A percentile compares a stretch with the other conserved stretches of the same genome.
Conservation (phyloP, 2,329 filamentous ascomycete genomes). For the Phyllosticta citribraziliensis region DNA sequence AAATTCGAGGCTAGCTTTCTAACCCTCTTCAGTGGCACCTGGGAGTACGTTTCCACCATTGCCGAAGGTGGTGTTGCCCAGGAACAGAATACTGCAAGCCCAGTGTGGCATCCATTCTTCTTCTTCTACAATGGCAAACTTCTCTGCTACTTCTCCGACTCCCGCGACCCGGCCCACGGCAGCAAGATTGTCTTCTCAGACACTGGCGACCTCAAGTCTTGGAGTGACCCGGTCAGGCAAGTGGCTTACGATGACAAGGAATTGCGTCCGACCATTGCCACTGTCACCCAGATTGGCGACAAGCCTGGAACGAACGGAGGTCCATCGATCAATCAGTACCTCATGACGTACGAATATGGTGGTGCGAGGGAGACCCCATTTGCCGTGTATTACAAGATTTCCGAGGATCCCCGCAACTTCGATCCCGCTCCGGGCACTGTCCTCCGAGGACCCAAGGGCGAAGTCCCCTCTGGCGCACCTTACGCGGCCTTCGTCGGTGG, state of each 20-base stretch:
- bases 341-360: conserved; percentile 57
- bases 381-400: conserved; percentile 45
- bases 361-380: conserved; percentile 36
- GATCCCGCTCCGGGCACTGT: conserved; percentile 29
- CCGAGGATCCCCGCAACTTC: conserved; percentile 38
- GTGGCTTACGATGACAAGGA: conserved; percentile 53
- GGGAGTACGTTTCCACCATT: conserved; percentile 58
- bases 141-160: conserved; percentile 62
- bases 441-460: conserved; percentile 38
- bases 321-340: conserved; percentile 46
- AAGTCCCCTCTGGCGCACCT: conserved; percentile 36
- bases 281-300: conserved; percentile 42
- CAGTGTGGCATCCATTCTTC: conserved; percentile 66
- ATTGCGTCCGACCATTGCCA: conserved; percentile 59
- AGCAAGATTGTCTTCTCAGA: conserved; percentile 61
- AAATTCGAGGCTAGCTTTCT: not conserved
- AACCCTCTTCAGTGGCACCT: conserved; percentile 32
- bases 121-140: conserved; percentile 49
- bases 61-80: conserved; percentile 53
- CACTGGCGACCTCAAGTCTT: conserved; percentile 48
- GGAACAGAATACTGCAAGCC: conserved; percentile 55
- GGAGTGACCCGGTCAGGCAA: conserved; percentile 52
- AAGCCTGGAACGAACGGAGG: too few relatives aligned
- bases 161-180: conserved; percentile 51
- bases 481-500: conserved; percentile 44